A percentile compares a stretch with the other conserved stretches of the same genome.
These are phyloP conservation scores for Myxozyma monticola DNA, from an alignment of 805 yeast genomes.

Conservation along the genomic window DNA sequence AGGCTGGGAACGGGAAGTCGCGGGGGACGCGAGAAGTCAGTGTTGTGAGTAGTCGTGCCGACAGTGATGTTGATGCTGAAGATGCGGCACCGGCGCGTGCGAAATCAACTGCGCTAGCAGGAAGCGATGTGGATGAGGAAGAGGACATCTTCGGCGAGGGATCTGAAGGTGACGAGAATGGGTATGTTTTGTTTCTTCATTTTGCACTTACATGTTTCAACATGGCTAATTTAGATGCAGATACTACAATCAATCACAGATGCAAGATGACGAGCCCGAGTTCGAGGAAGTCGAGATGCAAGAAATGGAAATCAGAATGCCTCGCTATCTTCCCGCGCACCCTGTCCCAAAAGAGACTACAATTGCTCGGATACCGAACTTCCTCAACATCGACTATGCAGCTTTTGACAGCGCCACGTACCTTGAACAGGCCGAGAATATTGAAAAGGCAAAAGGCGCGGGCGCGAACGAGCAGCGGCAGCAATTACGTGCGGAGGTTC, in stretches of 20 bases:
- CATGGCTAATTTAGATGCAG: neutral
- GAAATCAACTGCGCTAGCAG: constrained; percentile 7
- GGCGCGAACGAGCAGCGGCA: constrained; percentile 21
- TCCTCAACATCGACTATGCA: constrained; percentile 74
- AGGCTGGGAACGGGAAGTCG: constrained; percentile 6
- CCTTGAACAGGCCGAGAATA: constrained; percentile 25
- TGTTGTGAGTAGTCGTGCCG: constrained; percentile 6
- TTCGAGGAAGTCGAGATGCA: constrained; percentile 34
- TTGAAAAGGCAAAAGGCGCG: constrained; percentile 23
- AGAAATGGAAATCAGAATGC: constrained; percentile 39
- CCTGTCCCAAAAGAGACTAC: constrained; percentile 39
- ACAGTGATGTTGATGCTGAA: constrained; percentile 26
- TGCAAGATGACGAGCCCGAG: constrained; percentile 24
- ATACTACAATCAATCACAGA: constrained; percentile 10
- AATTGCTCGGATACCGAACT: constrained; percentile 74
- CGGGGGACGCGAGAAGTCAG: constrained; percentile 13
- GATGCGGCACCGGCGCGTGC: neutral
- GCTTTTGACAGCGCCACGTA: constrained; percentile 79
- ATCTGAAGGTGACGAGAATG: constrained; percentile 15
- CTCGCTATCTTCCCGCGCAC: constrained; percentile 38
- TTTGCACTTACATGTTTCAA: neutral
- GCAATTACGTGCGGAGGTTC: constrained; percentile 55
- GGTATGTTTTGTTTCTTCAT: neutral
- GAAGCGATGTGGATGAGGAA: constrained; percentile 21
- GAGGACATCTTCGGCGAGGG: constrained; percentile 28